These are phyloP conservation scores for Trypanosoma lewisi DNA, from an alignment of 208 protist species.

Conservation along the genomic window DNA sequence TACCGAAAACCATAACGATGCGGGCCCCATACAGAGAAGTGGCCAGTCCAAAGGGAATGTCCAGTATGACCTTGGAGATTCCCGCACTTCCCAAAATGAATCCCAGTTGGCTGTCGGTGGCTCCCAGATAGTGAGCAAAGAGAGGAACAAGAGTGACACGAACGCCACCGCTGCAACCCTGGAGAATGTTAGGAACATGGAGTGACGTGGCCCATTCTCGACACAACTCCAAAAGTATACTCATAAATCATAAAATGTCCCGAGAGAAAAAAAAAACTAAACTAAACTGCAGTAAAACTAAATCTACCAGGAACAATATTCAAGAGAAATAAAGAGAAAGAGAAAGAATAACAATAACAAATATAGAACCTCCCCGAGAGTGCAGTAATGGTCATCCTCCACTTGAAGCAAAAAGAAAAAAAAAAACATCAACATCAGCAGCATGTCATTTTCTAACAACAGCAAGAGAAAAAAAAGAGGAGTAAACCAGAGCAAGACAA, in stretches of 20 bases:
- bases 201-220: conserved; percentile 12
- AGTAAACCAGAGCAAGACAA: too few relatives aligned
- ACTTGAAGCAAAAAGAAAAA: too few relatives aligned
- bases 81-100: conserved; percentile 22
- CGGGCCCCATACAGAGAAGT: conserved; percentile 5
- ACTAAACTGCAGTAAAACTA: too few relatives aligned
- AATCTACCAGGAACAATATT: too few relatives aligned
- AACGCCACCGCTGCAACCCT: conserved; percentile 6
- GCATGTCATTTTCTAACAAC: too few relatives aligned
- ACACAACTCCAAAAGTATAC: background rate
- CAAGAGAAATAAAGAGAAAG: too few relatives aligned
- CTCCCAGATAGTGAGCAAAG: conserved; percentile 15
- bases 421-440: too few relatives aligned
- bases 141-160: conserved; percentile 16
- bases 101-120: conserved; percentile 7
- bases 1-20: conserved; percentile 13
- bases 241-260: background rate
- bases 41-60: conserved; percentile 14
- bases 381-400: too few relatives aligned
- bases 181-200: conserved; percentile 23
- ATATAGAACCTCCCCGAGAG: too few relatives aligned
- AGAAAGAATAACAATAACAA: too few relatives aligned
- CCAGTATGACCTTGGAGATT: conserved; percentile 7
- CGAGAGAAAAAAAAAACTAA: conserved; percentile 3
- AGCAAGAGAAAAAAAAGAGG: too few relatives aligned